phyloP scores from a whole-genome alignment of 352 stramenopile genomes.

The Pythium volutum region DNA sequence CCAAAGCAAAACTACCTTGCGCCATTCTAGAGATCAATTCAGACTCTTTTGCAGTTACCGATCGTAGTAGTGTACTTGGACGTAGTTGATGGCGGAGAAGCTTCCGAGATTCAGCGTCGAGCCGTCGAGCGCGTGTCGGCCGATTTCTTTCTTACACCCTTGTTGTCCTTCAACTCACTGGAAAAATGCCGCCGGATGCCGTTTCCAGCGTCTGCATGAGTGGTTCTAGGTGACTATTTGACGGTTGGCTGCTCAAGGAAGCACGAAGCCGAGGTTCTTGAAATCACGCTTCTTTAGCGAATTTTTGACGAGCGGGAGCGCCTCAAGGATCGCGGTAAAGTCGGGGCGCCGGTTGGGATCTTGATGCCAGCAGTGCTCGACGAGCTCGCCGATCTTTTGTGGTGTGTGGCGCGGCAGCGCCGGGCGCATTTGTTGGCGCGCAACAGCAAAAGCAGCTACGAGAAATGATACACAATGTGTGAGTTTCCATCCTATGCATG shows the following conservation, averaged over 20 bases:
- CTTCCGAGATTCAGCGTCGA: background rate
- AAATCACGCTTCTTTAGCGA: constrained; percentile 86
- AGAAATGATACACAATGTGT: background rate
- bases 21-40: background rate
- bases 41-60: constrained; percentile 24
- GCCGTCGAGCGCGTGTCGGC: background rate
- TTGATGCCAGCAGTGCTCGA: constrained; percentile 85
- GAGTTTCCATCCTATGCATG: constrained; percentile 16
- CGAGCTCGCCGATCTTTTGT: constrained; percentile 75
- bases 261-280: constrained; percentile 75
- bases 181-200: background rate
- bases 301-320: constrained; percentile 70
- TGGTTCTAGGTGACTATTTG: constrained; percentile 9
- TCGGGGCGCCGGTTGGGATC: constrained; percentile 68
- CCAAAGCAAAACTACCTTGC: background rate
- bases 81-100: constrained; percentile 10
- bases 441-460: constrained; percentile 78
- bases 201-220: background rate
- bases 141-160: constrained; percentile 1
- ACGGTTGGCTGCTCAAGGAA: constrained; percentile 23
- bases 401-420: constrained; percentile 81
- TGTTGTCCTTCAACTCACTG: background rate
- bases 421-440: constrained; percentile 79
- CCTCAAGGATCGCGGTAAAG: constrained; percentile 74
- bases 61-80: constrained; percentile 24